Conservation (phyloP, 768 basidiomycete genomes). For the Tricholoma furcatifolium region DNA sequence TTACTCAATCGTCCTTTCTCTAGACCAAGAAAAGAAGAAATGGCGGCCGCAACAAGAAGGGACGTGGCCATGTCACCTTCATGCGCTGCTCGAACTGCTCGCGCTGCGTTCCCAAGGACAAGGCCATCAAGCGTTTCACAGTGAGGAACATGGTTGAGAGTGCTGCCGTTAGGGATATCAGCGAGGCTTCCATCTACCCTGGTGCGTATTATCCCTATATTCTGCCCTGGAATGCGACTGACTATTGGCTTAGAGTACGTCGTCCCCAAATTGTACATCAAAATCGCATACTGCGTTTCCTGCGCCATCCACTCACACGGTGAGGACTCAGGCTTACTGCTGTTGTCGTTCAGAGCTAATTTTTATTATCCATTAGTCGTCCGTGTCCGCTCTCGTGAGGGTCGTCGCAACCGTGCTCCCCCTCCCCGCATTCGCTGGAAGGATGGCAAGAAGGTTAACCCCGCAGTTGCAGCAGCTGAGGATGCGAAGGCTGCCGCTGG, state of each 20-base stretch:
- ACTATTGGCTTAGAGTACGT: slow-evolving; percentile 71
- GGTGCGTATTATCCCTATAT: slow-evolving; percentile 48
- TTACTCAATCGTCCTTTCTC: slow-evolving; percentile 11
- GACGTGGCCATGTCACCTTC: slow-evolving; percentile 92
- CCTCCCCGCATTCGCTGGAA: slow-evolving; percentile 96
- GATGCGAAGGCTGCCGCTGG: slow-evolving; percentile 68
- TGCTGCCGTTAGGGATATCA: slow-evolving; percentile 96
- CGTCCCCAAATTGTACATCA: slow-evolving; percentile 97
- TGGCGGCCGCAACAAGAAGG: slow-evolving; percentile 99
- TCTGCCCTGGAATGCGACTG: neutral
- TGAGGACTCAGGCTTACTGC: slow-evolving; percentile 37
- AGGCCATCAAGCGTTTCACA: slow-evolving; percentile 99
- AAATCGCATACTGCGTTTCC: slow-evolving; percentile 98
- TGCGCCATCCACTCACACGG: slow-evolving; percentile 99
- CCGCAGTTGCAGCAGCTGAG: slow-evolving; percentile 91
- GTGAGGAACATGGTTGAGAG: slow-evolving; percentile 99
- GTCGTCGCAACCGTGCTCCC: slow-evolving; percentile 95
- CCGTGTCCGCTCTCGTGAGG: slow-evolving; percentile 94
- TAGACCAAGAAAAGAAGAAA: slow-evolving; percentile 99
- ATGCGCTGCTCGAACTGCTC: slow-evolving; percentile 99
- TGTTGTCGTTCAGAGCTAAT: neutral
- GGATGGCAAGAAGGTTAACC: slow-evolving; percentile 94
- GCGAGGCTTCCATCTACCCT: slow-evolving; percentile 90
- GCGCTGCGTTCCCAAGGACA: slow-evolving; percentile 97
- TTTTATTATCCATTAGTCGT: slow-evolving; percentile 61